Base-by-base conservation (phyloP, 2,329 filamentous ascomycete species). In the Microdochium nivale region DNA sequence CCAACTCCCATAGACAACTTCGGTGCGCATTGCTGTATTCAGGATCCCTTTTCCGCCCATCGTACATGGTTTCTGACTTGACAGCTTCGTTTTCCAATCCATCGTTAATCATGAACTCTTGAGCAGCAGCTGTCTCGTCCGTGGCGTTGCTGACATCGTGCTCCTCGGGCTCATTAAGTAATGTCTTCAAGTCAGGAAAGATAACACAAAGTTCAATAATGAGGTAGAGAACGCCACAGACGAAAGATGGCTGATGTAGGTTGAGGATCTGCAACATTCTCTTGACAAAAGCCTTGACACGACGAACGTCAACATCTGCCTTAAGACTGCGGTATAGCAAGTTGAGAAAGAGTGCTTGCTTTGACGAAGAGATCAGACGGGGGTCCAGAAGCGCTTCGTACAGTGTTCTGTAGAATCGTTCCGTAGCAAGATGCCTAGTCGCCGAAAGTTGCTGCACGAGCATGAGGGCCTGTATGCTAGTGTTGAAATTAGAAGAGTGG, bases 401-500 rank as follows among this genome's bases (percentile, higher is more conserved):
- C 2, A 99, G 75, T 10, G 91, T 96, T 49, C 90, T 81, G 72
- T 97, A 99, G 73, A 96, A 99, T 54, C 94, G 82, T 62, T 99
- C 94, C 13, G 86, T 85, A 3, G 87, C 86, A 51, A 92, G 77
- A 61, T 91, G 86, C 65, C 94, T 90, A 2, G 85, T 81, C 1
- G 84, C 77, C 1, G 90, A 88, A 25, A 99, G 80, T 67, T 97
- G 94, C 66, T 97, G 94, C 58, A 99, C 95, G 48, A 99, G 76
- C 72, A 96, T 87, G 57, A 99, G 79, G 32, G 94, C 92, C 69
- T 99, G 94, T 35, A 99, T 89, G 65, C 90, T 94, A 1, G 94
- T 99, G 71, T 97, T 99, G 79, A 99, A 97, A 69, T 99, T 99
- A 52, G 92, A 90, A 1, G 92, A 97, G 70, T 99, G 94, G 0